Evolutionary conservation across 2,329 filamentous ascomycete genomes (phyloP).

Genomic region (Bimuria novae-zelandiae): DNA sequence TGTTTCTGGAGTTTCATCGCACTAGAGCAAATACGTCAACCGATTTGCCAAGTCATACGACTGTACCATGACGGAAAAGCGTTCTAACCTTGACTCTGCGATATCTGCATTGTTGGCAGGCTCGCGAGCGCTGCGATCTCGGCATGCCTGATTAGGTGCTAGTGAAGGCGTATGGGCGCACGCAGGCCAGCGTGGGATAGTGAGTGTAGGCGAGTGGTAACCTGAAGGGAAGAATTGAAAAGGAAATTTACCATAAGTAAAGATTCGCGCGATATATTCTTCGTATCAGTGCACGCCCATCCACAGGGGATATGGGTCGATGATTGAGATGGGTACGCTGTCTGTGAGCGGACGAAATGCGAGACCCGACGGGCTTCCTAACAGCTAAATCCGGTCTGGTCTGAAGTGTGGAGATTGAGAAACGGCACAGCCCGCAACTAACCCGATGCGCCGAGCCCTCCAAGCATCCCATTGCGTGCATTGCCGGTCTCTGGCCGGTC

Average conservation of each 20-base stretch:
- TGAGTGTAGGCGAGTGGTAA: not conserved
- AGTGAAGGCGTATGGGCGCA: not conserved
- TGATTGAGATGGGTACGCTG: conserved; percentile 4
- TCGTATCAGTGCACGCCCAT: not conserved
- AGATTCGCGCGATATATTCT: conserved; percentile 2
- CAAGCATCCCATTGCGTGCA: not conserved
- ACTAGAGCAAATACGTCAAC: conserved; percentile 21
- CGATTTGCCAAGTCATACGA: not conserved
- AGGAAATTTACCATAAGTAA: conserved; percentile 23
- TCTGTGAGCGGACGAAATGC: not conserved
- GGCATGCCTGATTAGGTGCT: conserved; percentile 13
- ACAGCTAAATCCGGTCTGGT: not conserved
- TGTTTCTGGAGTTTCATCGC: conserved; percentile 37
- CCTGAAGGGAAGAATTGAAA: conserved; percentile 14
- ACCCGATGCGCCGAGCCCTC: not conserved
- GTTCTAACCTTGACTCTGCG: conserved; percentile 40
- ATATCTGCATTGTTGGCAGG: conserved; percentile 39
- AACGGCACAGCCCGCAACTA: conserved; percentile 2
- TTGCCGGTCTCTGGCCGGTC: not conserved
- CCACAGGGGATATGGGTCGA: not conserved
- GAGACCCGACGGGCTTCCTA: not conserved
- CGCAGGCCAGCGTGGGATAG: too few species aligned
- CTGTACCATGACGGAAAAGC: not conserved
- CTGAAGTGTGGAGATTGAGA: not conserved
- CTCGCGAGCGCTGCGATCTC: conserved; percentile 39